Evolutionary conservation across 2,329 filamentous ascomycete genomes (phyloP), one percentile per base, ranked within the genome.

Genomic region (Thermothelomyces thermophilus): DNA sequence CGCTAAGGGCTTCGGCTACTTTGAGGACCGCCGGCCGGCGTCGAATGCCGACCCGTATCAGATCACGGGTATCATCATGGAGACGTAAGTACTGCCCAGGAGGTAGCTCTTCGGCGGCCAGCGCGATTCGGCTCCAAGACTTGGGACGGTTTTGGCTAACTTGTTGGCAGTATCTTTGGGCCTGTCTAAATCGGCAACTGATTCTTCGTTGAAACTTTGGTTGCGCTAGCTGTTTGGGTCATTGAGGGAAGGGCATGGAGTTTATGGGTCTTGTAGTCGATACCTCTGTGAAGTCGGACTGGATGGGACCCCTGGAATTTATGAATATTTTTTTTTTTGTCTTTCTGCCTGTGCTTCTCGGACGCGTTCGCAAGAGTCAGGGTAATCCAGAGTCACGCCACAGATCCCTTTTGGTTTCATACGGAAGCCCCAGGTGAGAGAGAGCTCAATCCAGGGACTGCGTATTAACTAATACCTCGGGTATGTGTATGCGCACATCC

Each of bases 21-120:
- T 66, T 33, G 64, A 66, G 60, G 80, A 84, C 60, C 74, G 80
- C 63, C 74, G 80, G 63, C 80, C 80, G 52, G 86, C 86, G 51
- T 87, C 82, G 66, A 90, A 90, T 69, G 86, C 80, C 59, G 84
- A 87, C 72, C 86, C 86, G 54, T 90, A 90, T 73, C 84, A 87
- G 73, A 74, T 75, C 48, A 84, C 50, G n/a, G 64, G 64, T 36
- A 66, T 66, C 40, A 65, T 66, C 41, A 64, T 66, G 62, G 64
- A 66, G 60, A 64, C 63, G 51, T 58, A 46, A 6, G 55, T 46
- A 14, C 20, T 14, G 28, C 7, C 13, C 28, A 31, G 28, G 13
- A 31, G 28, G 13, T 7, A 31, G 28, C 7, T 31, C 28, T 31
- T 7, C 13, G 8, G 7, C 28, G 31, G n/a, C 31, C n/a, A 5